A percentile compares a stretch with the other conserved stretches of the same genome.
Conservation (phyloP, 2,329 filamentous ascomycete species). For the Aspergillus aculeatinus region DNA sequence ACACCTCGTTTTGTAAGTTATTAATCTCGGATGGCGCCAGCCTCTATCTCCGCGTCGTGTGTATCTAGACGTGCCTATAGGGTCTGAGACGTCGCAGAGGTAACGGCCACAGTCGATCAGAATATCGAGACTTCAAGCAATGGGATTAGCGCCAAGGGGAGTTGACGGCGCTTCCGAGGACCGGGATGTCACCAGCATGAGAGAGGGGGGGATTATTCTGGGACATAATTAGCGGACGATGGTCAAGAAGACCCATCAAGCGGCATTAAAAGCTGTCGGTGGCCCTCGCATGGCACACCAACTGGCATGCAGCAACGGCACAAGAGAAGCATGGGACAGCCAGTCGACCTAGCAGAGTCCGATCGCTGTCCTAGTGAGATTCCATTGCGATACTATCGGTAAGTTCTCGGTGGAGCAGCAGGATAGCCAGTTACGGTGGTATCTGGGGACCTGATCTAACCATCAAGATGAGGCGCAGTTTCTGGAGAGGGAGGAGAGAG, state of each 20-base stretch:
- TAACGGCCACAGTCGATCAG: constrained; percentile 30
- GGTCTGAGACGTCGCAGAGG: constrained; percentile 23
- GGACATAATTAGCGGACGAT: constrained; percentile 33
- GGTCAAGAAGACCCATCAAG: constrained; percentile 26
- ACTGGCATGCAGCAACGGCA: constrained; percentile 29
- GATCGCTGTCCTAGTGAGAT: not conserved
- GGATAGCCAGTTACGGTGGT: not conserved
- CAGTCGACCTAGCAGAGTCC: constrained; percentile 8
- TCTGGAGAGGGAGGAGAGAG: not conserved
- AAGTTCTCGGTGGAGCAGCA: not conserved
- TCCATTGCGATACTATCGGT: not conserved
- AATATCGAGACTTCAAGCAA: constrained; percentile 33
- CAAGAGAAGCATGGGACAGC: constrained; percentile 10
- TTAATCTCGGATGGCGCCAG: constrained; percentile 11
- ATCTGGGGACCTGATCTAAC: not conserved
- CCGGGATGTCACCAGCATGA: constrained; percentile 17
- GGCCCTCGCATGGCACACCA: constrained; percentile 30
- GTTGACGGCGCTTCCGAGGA: constrained; percentile 28
- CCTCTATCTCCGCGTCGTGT: constrained; percentile 8
- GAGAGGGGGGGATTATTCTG: constrained; percentile 15
- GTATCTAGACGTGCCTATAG: constrained; percentile 6
- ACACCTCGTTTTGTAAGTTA: not conserved
- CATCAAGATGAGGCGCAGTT: constrained; percentile 1
- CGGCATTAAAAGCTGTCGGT: constrained; percentile 18
- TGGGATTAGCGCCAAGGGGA: constrained; percentile 29